Base-by-base conservation (phyloP, 257 asterid species). In the Gardenia jasminoides region DNA sequence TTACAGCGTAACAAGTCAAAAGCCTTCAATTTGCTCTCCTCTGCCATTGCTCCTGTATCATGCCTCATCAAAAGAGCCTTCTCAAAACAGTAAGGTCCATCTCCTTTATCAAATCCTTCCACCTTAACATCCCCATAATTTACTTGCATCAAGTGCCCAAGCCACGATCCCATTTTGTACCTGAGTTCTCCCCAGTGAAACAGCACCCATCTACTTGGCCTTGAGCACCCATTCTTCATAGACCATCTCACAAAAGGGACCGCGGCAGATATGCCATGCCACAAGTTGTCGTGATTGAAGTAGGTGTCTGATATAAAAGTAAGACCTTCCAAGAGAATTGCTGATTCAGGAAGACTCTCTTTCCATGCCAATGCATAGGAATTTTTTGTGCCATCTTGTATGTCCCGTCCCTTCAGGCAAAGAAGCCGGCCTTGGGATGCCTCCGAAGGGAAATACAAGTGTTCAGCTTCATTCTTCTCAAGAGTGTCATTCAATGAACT, bases 61-160 rank as follows among this genome's bases (percentile, higher is more conserved):
- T 81, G 87, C 77, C 87, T 83, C 86, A 79, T 78, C n/a, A 86
- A 84, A 48, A 81, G 39, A 2, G 84, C 89, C 82, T 77, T 86
- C 84, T 86, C 86, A 26, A 86, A 86, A 68, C 86, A 86, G 50
- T 86, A 84, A 6, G 84, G 86, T 41, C 75, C 83, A 61, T 74
- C 80, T 56, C 82, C 82, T 74, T 74, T 36, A 9, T 74, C 58
- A 75, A 86, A 79, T 72, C 28, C 52, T 69, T 84, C 86, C n/a
- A 86, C 72, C 71, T 81, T 75, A 44, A 84, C 79, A 17, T 82
- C 80, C 26, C 86, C 89, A 0, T 69, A 79, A 62, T 64, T 68
- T 0, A 83, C 71, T 67, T 71, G 54, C 83, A 78, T 68, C 7
- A 86, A 75, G 19, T 77, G 75, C 44, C 76, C 73, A 7, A 86